Conservation (phyloP, 768 basidiomycete species). For the Leccinum broughii region DNA sequence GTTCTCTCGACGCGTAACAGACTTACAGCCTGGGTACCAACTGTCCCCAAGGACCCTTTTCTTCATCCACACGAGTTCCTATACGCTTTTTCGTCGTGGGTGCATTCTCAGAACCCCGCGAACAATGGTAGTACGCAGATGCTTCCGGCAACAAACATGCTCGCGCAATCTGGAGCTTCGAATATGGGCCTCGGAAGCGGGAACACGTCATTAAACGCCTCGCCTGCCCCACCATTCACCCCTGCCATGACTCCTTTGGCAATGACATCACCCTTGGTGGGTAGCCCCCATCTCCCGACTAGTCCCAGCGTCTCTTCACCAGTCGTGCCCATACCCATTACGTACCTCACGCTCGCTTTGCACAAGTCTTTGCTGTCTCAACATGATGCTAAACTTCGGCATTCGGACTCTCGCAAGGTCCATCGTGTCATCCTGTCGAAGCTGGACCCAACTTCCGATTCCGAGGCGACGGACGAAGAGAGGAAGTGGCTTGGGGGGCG, state of each 20-base stretch:
- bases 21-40: conserved; percentile 50
- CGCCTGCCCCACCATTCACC: conserved; percentile 17
- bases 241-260: conserved; percentile 3
- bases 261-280: conserved; percentile 11
- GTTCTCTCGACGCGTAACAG: conserved; percentile 70
- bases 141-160: conserved; percentile 34
- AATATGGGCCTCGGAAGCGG: conserved; percentile 13
- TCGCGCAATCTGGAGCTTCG: conserved; percentile 18
- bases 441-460: conserved; percentile 43
- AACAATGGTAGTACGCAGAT: conserved; percentile 18
- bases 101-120: conserved; percentile 19
- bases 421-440: conserved; percentile 62
- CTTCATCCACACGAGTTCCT: conserved; percentile 63
- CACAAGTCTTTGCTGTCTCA: conserved; percentile 25
- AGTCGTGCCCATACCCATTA: conserved; percentile 2
- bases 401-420: conserved; percentile 57
- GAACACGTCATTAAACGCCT: conserved; percentile 19
- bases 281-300: conserved; percentile 9
- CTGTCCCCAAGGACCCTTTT: conserved; percentile 77
- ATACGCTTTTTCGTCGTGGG: conserved; percentile 42
- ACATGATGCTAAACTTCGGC: conserved; percentile 32
- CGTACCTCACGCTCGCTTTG: conserved; percentile 28
- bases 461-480: conserved; percentile 34
- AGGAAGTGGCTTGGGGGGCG: conserved; percentile 33
- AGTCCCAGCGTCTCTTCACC: conserved; percentile 16